Conservation (phyloP, 2,329 filamentous ascomycete genomes). For the Ophiostoma triangulosporum region DNA sequence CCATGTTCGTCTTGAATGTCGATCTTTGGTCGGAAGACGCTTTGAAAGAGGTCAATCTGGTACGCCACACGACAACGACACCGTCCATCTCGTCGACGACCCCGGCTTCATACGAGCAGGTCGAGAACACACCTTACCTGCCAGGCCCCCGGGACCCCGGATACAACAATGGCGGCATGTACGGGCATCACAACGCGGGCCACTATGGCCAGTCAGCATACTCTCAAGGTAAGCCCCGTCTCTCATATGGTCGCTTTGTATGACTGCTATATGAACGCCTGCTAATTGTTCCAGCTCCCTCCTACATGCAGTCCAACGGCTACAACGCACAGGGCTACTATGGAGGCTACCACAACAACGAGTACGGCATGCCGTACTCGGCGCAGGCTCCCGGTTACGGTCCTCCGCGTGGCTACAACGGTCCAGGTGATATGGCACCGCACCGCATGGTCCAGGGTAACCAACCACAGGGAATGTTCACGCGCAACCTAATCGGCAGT, state of each 20-base stretch:
- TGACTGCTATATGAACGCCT: background rate
- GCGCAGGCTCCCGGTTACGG: constrained; percentile 17
- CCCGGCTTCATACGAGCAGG: constrained; percentile 59
- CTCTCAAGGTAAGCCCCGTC: constrained; percentile 13
- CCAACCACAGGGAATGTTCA: constrained; percentile 72
- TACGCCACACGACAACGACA: constrained; percentile 47
- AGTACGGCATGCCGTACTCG: constrained; percentile 12
- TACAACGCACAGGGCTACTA: constrained; percentile 21
- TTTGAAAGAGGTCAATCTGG: constrained; percentile 50
- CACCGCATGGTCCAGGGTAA: constrained; percentile 27
- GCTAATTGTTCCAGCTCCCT: background rate
- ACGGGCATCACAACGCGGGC: constrained; percentile 15
- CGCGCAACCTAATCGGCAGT: constrained; percentile 86
- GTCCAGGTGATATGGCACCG: constrained; percentile 21
- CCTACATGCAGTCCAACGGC: constrained; percentile 18
- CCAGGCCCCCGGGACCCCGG: constrained; percentile 24
- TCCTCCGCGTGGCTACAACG: constrained; percentile 18
- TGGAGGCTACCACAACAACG: constrained; percentile 17
- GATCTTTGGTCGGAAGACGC: constrained; percentile 56
- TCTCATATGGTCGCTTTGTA: background rate
- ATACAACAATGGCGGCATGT: constrained; percentile 16
- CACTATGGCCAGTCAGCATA: constrained; percentile 18
- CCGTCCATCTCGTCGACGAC: constrained; percentile 74
- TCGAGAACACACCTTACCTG: constrained; percentile 23
- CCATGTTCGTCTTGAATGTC: constrained; percentile 46